Evolutionary conservation across 2,329 filamentous ascomycete species (phyloP).

Genomic region (Gnomoniopsis smithogilvyi): DNA sequence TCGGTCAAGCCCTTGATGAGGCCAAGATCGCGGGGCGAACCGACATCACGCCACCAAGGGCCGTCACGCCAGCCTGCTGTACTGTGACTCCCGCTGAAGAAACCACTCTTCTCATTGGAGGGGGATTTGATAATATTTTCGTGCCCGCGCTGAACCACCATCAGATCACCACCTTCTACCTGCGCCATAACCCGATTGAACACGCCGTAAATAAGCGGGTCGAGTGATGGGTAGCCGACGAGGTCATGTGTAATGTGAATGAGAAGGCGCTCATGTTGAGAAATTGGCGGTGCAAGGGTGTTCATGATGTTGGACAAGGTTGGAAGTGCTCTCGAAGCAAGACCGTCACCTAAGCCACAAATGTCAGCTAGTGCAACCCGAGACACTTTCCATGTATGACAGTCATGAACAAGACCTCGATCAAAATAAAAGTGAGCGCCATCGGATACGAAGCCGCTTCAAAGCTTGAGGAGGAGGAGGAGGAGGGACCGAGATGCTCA

Average conservation of each 20-base stretch:
- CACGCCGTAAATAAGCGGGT: slow-evolving; percentile 85
- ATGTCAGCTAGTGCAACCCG: neutral
- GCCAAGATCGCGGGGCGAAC: slow-evolving; percentile 70
- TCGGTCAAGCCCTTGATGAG: slow-evolving; percentile 77
- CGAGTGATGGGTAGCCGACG: slow-evolving; percentile 88
- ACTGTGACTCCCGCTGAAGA: slow-evolving; percentile 47
- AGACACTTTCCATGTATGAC: too few relatives aligned
- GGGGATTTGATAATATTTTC: slow-evolving; percentile 69
- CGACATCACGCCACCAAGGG: slow-evolving; percentile 86
- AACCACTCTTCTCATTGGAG: slow-evolving; percentile 32
- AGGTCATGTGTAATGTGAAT: slow-evolving; percentile 98
- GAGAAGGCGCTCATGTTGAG: slow-evolving; percentile 91
- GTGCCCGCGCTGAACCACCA: slow-evolving; percentile 90
- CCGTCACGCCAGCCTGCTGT: slow-evolving; percentile 82
- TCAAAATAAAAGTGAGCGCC: too few relatives aligned
- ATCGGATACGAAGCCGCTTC: too few relatives aligned
- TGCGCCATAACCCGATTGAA: slow-evolving; percentile 98
- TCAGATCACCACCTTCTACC: slow-evolving; percentile 91
- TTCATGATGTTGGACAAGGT: slow-evolving; percentile 95
- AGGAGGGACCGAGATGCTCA: too few relatives aligned
- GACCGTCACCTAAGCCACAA: slow-evolving; percentile 67
- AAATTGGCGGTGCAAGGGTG: slow-evolving; percentile 92
- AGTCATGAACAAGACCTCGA: too few relatives aligned
- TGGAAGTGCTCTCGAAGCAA: slow-evolving; percentile 81
- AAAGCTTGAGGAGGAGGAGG: too few relatives aligned